Conservation (phyloP, 768 basidiomycete genomes). For the Candolleomyces eurysporus region DNA sequence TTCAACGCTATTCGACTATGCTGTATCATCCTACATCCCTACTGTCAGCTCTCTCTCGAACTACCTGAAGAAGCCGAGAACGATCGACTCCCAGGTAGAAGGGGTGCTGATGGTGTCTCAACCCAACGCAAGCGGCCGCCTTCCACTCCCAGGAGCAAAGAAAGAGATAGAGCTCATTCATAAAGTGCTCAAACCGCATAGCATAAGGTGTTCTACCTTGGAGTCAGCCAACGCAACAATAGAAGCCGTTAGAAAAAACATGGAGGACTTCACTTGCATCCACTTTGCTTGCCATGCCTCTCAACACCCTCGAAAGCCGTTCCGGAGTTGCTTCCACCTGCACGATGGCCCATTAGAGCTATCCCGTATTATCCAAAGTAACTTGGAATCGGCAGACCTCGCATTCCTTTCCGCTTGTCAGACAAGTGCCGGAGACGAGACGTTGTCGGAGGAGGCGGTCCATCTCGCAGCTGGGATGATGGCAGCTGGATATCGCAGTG, state of each 20-base stretch:
- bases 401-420: too few relatives aligned
- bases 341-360: conserved; percentile 14
- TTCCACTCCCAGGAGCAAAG: background rate
- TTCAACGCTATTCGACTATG: conserved; percentile 11
- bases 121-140: background rate
- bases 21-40: conserved; percentile 18
- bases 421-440: too few relatives aligned
- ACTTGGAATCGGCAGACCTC: conserved; percentile 16
- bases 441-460: too few relatives aligned
- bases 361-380: conserved; percentile 7
- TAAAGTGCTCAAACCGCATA: too few relatives aligned
- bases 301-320: conserved; percentile 24
- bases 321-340: conserved; percentile 23
- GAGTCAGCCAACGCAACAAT: background rate
- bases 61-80: background rate
- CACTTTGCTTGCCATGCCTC: conserved; percentile 37
- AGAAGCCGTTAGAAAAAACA: too few relatives aligned
- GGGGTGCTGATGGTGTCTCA: conserved; percentile 9
- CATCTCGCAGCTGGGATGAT: too few relatives aligned
- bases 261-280: conserved; percentile 3
- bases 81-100: background rate
- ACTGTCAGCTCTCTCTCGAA: conserved; percentile 5
- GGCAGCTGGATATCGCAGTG: too few relatives aligned
- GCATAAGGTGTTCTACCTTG: too few relatives aligned
- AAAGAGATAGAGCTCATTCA: too few relatives aligned